Base-by-base conservation (phyloP, 2,329 filamentous ascomycete species). In the Lecanoromycetidae sp. region DNA sequence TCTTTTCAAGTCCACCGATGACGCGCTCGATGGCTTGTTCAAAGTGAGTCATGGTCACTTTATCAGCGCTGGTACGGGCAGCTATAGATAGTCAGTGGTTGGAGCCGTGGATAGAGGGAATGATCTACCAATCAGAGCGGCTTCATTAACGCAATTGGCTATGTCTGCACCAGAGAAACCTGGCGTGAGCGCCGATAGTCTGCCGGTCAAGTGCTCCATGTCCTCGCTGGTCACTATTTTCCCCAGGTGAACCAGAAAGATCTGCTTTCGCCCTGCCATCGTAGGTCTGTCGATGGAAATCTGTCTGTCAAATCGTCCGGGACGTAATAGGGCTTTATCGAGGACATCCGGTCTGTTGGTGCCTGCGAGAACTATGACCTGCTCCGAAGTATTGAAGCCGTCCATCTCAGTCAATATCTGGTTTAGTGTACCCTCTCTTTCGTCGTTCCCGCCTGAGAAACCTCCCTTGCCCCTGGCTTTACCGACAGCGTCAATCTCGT, bases 401-500 rank as follows among this genome's bases (percentile, higher is more conserved):
- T 98, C 91, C 91, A 98, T 98, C 65, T 98, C 91, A 0, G 91
- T 98, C 45, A 98, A 72, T 52, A 98, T 96, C 68, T 98, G 91
- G 67, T 98, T 98, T 23, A 98, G 79, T 0, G 91, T 98, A 39
- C 85, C 86, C 68, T 98, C 91, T 52, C 91, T 83, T 69, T 98
- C 91, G 61, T 98, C 91, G 60, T 96, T 96, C 52, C 91, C 91
- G 54, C 90, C 88, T 32, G 84, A 83, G 49, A 86, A 86, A 54
- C 82, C 83, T 29, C 82, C 78, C 61, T 94, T 93, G 19, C 49
- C 49, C 68, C 91, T 79, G 46, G 90, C 84, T 62, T 88, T 87
- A 57, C 91, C 91, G 58, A 98, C 95, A 49, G 91, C 91, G 63
- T 98, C 91, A 58, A 98, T 98, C 67, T 98, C 91, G 62, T 98